Base-by-base conservation (phyloP, 768 basidiomycete species). In the Podaxis sp. region DNA sequence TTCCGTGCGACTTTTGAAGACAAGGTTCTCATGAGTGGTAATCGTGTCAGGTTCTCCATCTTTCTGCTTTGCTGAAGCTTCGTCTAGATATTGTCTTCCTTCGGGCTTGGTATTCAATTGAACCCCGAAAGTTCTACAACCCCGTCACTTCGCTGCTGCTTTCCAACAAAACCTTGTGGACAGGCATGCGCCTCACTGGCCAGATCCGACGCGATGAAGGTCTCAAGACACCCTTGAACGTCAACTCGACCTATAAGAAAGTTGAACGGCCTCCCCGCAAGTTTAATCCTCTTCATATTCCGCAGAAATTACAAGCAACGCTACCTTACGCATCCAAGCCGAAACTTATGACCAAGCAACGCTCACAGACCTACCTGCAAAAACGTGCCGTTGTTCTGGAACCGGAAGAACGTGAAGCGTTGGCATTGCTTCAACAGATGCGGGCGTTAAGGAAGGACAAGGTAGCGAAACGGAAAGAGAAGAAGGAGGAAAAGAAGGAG, bases 1-100 rank as follows among this genome's bases (percentile, higher is more conserved):
- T 98, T 92, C 81, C 82, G 97, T 64, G 97, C 96, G 2, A 95
- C 95, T 11, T 99, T 98, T 72, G 97, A 99, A 74, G 97, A 99
- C 73, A 98, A 98, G 78, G 80, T 98, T 6, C 80, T 98, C 63
- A 93, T 89, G 88, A 94, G 94, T 66, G 95, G 95, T 95, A 72
- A 60, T 90, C 82, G 0, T 37, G 35, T 61, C 9, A 28, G 5
- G 1, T 44, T 16, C 42, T 35, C 59, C 28, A 4, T 14, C 16
- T 58, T 61, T 36, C 18, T 6, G 58, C 59, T 13, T 52, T 18
- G 21, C 57, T 57, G 21, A 18, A 57, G 55, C 25, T 59, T 18
- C 46, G 47, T 32, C 44, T 58, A 95, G 97, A 98, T 68, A 89
- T 98, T 59, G 82, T 98, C 59, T 98, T 99, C 79, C 79, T 99